These are phyloP conservation scores for Phytophthora megakarya DNA, from an alignment of 352 stramenopile genomes.

Conservation along the genomic window DNA sequence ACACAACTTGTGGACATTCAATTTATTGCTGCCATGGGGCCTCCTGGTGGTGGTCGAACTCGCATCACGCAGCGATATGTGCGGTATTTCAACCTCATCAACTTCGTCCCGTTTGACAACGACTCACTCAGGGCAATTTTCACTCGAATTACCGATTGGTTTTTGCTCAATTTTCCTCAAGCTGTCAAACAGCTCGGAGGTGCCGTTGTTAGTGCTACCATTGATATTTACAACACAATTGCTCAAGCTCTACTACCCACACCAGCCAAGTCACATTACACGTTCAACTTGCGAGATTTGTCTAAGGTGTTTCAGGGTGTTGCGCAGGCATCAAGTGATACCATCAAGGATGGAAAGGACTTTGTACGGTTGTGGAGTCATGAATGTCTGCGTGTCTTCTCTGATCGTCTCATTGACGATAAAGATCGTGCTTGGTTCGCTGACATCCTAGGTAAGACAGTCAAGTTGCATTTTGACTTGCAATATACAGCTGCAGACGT, in stretches of 20 bases:
- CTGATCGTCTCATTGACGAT: slow-evolving; percentile 91
- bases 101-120: slow-evolving; percentile 92
- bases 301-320: slow-evolving; percentile 94
- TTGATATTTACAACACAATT: slow-evolving; percentile 94
- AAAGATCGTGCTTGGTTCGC: slow-evolving; percentile 90
- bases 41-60: slow-evolving; percentile 89
- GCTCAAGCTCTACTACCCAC: slow-evolving; percentile 90
- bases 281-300: slow-evolving; percentile 94
- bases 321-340: slow-evolving; percentile 76
- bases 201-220: slow-evolving; percentile 83
- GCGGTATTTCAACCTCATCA: slow-evolving; percentile 94
- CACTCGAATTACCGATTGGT: slow-evolving; percentile 90
- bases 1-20: slow-evolving; percentile 93
- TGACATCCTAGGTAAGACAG: slow-evolving; percentile 63
- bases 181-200: slow-evolving; percentile 81
- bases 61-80: slow-evolving; percentile 93
- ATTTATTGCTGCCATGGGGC: slow-evolving; percentile 93
- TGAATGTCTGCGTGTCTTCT: slow-evolving; percentile 92
- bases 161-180: slow-evolving; percentile 78
- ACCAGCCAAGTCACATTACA: slow-evolving; percentile 94
- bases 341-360: slow-evolving; percentile 83
- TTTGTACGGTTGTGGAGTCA: slow-evolving; percentile 92
- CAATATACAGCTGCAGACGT: slow-evolving; percentile 69
- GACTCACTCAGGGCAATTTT: slow-evolving; percentile 90
- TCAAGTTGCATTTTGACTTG: slow-evolving; percentile 80